Percentiles rank a stretch among this genome's conserved stretches.
Conservation (phyloP, 257 asterid genomes). For the Rubia yunnanensis region DNA sequence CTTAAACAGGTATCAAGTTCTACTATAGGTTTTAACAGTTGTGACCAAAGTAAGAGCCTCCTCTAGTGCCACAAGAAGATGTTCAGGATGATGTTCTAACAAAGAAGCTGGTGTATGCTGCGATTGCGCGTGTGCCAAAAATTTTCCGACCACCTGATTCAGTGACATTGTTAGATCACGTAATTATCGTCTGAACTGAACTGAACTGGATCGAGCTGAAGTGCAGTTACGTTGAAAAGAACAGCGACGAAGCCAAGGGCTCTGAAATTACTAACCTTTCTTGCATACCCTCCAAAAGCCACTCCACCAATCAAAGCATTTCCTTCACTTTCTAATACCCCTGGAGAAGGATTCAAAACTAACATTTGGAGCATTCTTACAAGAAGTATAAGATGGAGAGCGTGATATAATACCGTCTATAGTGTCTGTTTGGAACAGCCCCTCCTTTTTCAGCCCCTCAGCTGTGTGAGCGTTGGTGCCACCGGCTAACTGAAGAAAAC, state of each 20-base stretch:
- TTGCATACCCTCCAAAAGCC: conserved; percentile 89
- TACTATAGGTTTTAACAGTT: conserved; percentile 57
- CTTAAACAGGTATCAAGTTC: not conserved
- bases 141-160: conserved; percentile 66
- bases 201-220: not conserved
- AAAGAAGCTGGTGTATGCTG: conserved; percentile 32
- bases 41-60: conserved; percentile 71
- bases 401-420: conserved; percentile 31
- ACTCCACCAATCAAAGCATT: conserved; percentile 69
- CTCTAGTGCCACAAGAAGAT: conserved; percentile 53
- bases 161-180: no score
- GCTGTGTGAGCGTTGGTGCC: conserved; percentile 83
- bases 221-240: no score
- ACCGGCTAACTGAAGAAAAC: conserved; percentile 90
- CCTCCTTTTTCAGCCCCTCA: conserved; percentile 48
- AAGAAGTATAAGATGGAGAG: not conserved
- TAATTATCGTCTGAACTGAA: no score
- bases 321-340: conserved; percentile 15
- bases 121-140: conserved; percentile 40
- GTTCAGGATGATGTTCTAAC: conserved; percentile 61
- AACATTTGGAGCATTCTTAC: not conserved
- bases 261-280: conserved; percentile 46
- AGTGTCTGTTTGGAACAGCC: conserved; percentile 44
- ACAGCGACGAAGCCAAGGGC: no score
- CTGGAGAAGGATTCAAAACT: conserved; percentile 15